Base-by-base conservation (phyloP, 305 asterid genomes). In the Fraxinus sp. region DNA sequence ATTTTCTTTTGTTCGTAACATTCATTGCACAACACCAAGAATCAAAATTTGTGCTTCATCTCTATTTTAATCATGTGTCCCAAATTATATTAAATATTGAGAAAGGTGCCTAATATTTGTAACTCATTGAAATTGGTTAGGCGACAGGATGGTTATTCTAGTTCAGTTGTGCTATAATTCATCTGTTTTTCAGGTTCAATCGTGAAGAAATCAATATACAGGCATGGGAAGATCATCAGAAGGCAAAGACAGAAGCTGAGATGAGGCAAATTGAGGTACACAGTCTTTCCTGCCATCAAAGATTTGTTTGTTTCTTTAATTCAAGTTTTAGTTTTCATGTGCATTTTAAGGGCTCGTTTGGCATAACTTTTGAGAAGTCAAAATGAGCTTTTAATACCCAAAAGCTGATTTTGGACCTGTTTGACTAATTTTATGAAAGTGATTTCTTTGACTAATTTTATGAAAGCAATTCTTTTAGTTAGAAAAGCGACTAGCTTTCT, bases 171-270 rank as follows among this genome's bases (percentile, higher is more conserved):
- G 73, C 73, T 22, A 66, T 11, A 26, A 66, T 66, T 24, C 35
- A 66, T 66, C 16, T 24, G 8, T 22, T 66, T 55, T 43, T 2
- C 91, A 96, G 99, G 91, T 96, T 85, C 81, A 96, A 91, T 86
- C 94, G 97, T 14, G 96, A 94, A 86, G 99, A 96, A 85, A 91
- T 94, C 75, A 85, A 91, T 77, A 94, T 96, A 83, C 97, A 96
- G 86, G 98, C 97, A 41, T 96, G 99, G 98, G 98, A 96, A 91
- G 92, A 94, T 86, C 94, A 90, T 89, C 95, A 92, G 90, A 94
- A 93, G 87, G 95, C 95, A 37, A 94, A 86, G 89, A 94, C 93
- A 39, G 98, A 96, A 86, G 97, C 97, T 82, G 98, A 96, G 87
- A 92, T 93, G 96, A 94, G 97, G 93, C 93, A 91, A 87, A 90